Evolutionary conservation across 805 yeast species (phyloP).

Genomic region (Kodamaea laetipori): DNA sequence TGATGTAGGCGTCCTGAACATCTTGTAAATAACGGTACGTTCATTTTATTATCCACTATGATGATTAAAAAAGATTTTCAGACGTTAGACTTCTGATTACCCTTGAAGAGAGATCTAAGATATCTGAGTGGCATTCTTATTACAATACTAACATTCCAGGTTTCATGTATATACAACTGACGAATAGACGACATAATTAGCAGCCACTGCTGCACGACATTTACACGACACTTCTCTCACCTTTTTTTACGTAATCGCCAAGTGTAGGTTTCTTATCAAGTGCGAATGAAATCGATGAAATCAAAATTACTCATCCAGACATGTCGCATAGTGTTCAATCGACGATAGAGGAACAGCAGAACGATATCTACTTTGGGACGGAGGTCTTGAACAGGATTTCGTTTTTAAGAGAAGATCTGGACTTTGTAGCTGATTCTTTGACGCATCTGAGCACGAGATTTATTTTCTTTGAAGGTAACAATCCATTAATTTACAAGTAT

Average conservation of each 20-base stretch:
- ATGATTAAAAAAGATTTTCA: slow-evolving; percentile 37
- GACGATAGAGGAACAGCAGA: slow-evolving; percentile 13
- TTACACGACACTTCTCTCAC: neutral
- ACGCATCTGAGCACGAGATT: slow-evolving; percentile 51
- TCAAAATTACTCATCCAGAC: slow-evolving; percentile 4
- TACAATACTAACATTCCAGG: slow-evolving; percentile 6
- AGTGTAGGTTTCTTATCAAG: too few relatives aligned
- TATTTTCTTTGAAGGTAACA: slow-evolving; percentile 40
- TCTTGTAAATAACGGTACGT: slow-evolving; percentile 7
- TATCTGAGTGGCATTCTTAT: slow-evolving; percentile 22
- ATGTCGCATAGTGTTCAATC: slow-evolving; percentile 14
- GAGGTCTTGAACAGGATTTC: slow-evolving; percentile 64
- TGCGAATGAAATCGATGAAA: neutral
- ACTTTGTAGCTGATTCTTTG: slow-evolving; percentile 50
- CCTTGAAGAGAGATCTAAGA: slow-evolving; percentile 38
- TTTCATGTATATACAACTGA: neutral
- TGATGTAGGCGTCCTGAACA: slow-evolving; percentile 7
- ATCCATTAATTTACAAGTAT: slow-evolving; percentile 35
- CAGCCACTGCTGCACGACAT: neutral
- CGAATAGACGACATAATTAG: slow-evolving; percentile 2
- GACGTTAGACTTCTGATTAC: slow-evolving; percentile 47
- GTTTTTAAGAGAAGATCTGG: slow-evolving; percentile 58
- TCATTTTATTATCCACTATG: slow-evolving; percentile 20
- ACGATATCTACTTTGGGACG: slow-evolving; percentile 44
- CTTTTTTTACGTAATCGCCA: neutral